A percentile compares a stretch with the other conserved stretches of the same genome.
phyloP scores from a whole-genome alignment of 306 rosid genomes.

The Cyclanthera cordifolia region DNA sequence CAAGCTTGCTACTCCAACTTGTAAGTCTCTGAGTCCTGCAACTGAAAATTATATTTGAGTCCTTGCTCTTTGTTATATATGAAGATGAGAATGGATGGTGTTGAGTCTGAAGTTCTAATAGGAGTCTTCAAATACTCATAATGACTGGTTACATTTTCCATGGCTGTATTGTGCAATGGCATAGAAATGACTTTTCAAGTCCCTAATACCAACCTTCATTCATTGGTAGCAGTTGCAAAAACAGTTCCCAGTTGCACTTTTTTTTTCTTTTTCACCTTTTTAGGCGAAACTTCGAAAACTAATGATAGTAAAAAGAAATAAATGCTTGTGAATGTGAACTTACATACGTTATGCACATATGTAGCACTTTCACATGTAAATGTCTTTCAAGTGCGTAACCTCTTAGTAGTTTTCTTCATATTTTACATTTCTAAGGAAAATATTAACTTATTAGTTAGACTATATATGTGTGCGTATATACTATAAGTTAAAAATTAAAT shows the following conservation, averaged over 20 bases:
- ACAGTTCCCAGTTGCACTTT: background rate
- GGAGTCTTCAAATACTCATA: background rate
- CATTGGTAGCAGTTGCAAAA: background rate
- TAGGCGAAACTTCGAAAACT: background rate
- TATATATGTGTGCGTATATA: no score
- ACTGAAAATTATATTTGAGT: background rate
- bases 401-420: background rate
- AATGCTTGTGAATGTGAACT: background rate
- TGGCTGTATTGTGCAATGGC: background rate
- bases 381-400: background rate
- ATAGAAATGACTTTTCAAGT: no score
- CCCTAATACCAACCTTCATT: background rate
- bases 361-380: background rate
- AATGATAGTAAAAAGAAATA: background rate
- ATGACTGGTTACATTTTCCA: background rate
- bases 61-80: background rate
- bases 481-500: no score
- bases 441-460: background rate
- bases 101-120: background rate
- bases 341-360: background rate
- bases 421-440: background rate
- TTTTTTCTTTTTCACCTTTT: background rate
- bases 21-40: constrained; percentile 24
- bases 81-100: background rate
- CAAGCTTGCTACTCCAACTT: constrained; percentile 69